These are phyloP conservation scores for Geotrichum siamense DNA, from an alignment of 1,139 yeast genomes.

Conservation along the genomic window DNA sequence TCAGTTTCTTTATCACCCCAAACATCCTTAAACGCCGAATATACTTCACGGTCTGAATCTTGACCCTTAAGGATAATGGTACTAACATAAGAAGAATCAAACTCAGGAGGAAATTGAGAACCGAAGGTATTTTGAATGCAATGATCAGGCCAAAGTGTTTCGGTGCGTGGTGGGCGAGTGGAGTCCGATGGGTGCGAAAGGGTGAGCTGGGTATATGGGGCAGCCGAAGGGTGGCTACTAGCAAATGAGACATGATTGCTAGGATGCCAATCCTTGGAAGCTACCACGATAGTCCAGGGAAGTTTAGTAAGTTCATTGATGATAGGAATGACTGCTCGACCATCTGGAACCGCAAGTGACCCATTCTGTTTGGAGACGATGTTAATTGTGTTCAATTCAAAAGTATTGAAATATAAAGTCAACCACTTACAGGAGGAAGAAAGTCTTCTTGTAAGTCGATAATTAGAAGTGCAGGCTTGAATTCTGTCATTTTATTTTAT, in stretches of 20 bases:
- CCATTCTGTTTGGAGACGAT: too few species aligned
- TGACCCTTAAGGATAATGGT: conserved; percentile 59
- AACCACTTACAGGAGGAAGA: conserved; percentile 46
- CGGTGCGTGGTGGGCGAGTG: conserved; percentile 32
- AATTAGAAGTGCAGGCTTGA: conserved; percentile 52
- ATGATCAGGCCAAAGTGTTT: conserved; percentile 84
- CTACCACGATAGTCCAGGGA: conserved; percentile 57
- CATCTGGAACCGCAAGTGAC: conserved; percentile 61
- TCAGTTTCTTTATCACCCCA: conserved; percentile 72
- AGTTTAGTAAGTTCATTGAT: conserved; percentile 41
- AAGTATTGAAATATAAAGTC: not conserved
- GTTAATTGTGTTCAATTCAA: not conserved
- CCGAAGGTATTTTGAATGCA: conserved; percentile 71
- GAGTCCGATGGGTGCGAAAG: conserved; percentile 47
- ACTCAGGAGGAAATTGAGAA: conserved; percentile 50
- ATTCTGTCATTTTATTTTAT: conserved; percentile 5
- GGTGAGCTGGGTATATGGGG: conserved; percentile 46
- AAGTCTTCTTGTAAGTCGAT: conserved; percentile 86
- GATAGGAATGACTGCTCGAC: conserved; percentile 50
- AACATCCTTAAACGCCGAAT: conserved; percentile 79
- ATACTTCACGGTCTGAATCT: conserved; percentile 67
- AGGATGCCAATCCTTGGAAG: conserved; percentile 92
- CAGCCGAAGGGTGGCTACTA: conserved; percentile 45
- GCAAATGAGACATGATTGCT: conserved; percentile 74
- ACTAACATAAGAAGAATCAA: conserved; percentile 28